Conservation (phyloP, 352 stramenopile genomes). For the Globisporangium recalcitrans region DNA sequence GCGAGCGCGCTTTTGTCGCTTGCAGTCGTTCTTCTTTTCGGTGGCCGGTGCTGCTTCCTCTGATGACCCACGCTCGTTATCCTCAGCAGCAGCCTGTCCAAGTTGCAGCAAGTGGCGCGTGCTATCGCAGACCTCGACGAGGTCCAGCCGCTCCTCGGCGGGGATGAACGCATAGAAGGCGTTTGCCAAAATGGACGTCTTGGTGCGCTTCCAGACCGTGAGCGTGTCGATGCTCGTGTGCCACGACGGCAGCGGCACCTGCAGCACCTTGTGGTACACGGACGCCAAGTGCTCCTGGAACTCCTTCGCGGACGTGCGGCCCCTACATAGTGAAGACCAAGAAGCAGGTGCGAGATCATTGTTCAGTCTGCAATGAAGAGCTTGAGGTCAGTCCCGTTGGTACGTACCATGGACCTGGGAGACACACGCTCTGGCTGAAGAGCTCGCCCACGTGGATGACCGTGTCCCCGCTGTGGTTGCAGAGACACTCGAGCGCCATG, state of each 20-base stretch:
- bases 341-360: no score
- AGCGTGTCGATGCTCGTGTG: slow-evolving; percentile 91
- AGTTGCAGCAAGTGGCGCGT: slow-evolving; percentile 56
- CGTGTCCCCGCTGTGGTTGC: slow-evolving; percentile 87
- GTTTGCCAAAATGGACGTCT: slow-evolving; percentile 84
- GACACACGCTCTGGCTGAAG: slow-evolving; percentile 84
- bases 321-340: slow-evolving; percentile 59
- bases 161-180: slow-evolving; percentile 77
- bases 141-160: slow-evolving; percentile 63
- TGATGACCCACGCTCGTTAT: no score
- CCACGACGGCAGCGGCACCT: slow-evolving; percentile 89
- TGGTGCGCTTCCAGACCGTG: slow-evolving; percentile 92
- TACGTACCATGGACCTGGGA: slow-evolving; percentile 82
- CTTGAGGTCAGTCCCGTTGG: no score
- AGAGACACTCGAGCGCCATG: slow-evolving; percentile 87
- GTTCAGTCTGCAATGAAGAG: no score
- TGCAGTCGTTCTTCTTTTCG: background rate
- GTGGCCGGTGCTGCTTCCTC: slow-evolving; percentile 3
- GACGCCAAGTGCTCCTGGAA: slow-evolving; percentile 89
- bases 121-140: slow-evolving; percentile 49
- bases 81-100: background rate
- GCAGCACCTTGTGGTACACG: slow-evolving; percentile 92
- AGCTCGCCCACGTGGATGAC: slow-evolving; percentile 94
- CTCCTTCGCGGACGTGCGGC: slow-evolving; percentile 86
- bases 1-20: background rate